Percentiles rank a stretch among this genome's conserved stretches.
These are phyloP conservation scores for Dactylellina leptospora DNA, from an alignment of 2,329 filamentous ascomycete species.

Conservation along the genomic window DNA sequence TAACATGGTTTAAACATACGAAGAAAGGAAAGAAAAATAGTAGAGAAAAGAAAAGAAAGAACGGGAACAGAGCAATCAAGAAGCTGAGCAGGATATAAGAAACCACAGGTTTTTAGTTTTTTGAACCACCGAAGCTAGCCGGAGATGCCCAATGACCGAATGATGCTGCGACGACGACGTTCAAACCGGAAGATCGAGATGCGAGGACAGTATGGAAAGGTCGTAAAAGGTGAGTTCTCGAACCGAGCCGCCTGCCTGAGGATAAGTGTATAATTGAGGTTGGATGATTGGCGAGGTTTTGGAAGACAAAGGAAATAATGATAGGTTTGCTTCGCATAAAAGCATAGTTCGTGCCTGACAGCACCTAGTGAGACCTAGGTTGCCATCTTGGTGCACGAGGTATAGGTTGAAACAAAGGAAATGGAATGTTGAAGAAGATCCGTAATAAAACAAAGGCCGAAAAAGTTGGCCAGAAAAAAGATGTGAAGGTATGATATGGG, in stretches of 20 bases:
- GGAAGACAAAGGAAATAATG: constrained; percentile 47
- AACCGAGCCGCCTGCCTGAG: constrained; percentile 16
- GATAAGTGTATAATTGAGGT: constrained; percentile 42
- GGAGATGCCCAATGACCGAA: constrained; percentile 38
- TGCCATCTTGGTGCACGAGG: constrained; percentile 19
- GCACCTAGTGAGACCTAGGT: constrained; percentile 23
- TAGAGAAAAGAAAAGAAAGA: constrained; percentile 1
- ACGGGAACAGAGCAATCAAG: constrained; percentile 19
- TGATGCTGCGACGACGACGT: constrained; percentile 25
- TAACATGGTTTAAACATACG: constrained; percentile 33
- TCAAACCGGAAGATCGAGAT: constrained; percentile 21
- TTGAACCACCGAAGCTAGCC: constrained; percentile 44
- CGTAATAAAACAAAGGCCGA: constrained; percentile 49
- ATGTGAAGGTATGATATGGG: too few species aligned
- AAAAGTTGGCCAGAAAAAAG: constrained; percentile 8
- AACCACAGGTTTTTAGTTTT: constrained; percentile 26
- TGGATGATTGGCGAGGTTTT: constrained; percentile 2
- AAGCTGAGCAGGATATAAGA: constrained; percentile 16
- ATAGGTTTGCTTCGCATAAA: constrained; percentile 9
- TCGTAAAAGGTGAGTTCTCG: background rate
- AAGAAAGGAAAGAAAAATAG: constrained; percentile 11
- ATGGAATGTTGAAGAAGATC: constrained; percentile 20
- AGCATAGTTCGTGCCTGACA: constrained; percentile 21
- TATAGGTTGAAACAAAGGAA: constrained; percentile 31
- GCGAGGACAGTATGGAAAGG: constrained; percentile 4